Base-by-base conservation (phyloP, 108 stramenopile species). In the Nitzschia putrida region DNA sequence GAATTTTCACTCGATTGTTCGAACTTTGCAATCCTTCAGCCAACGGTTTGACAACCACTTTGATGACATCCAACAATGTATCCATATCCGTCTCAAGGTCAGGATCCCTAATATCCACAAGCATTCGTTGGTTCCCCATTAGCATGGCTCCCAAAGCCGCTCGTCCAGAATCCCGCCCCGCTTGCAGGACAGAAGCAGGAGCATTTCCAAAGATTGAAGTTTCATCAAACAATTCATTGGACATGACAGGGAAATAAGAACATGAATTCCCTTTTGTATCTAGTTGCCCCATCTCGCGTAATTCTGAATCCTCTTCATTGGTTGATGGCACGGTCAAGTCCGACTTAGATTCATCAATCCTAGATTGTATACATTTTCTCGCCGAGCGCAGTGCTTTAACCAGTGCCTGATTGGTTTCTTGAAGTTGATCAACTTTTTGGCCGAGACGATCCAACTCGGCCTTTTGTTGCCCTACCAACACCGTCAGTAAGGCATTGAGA, bases 31-130 rank as follows among this genome's bases (percentile, higher is more conserved):
- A 59, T 9, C 94, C 91, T 69, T 94, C 87, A 18, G 90, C 93
- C 29, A 92, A 83, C 0, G 94, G 94, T 16, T 91, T 71, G 57
- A 93, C 86, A 50, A 89, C 83, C 50, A 91, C 75, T 66, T 95
- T 91, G 52, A 95, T 81, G 54, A 93, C 93, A 63, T 95, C 90
- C 4, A 92, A 89, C 67, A 95, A 76, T 13, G 86, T 74, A 39
- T 88, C 80, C 7, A 84, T 82, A 78, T 95, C 88, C 29, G 74
- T 68, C 23, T 81, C 85, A 29, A 95, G 74, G 58, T 95, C 94
- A 13, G 91, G 88, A 81, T 95, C 94, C 7, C 91, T 78, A n/a
- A 95, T 90, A 76, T 95, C 94, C 10, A 95, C 90, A 53, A 95
- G 41, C 90, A 95, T 90, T n/a, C 94, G 79, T 61, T 90, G 84